Conservation (phyloP, 2,329 filamentous ascomycete species). For the Sphaerostilbella broomeana region DNA sequence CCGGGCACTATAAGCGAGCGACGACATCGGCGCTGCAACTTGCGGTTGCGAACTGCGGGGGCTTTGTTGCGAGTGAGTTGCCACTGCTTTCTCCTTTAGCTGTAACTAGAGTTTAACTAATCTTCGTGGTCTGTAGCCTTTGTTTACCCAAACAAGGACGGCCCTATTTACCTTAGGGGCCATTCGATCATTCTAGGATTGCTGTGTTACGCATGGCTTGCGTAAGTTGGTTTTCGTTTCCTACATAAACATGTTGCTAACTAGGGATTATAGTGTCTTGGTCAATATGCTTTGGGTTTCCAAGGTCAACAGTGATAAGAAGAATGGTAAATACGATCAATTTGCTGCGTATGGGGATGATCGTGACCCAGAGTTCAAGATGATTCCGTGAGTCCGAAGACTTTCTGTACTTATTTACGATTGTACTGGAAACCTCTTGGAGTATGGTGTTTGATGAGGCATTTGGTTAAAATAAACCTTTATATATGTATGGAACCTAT, state of each 20-base stretch:
- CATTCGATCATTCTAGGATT: slow-evolving; percentile 56
- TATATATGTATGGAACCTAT: no score
- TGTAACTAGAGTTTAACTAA: neutral
- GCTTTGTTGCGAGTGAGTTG: slow-evolving; percentile 53
- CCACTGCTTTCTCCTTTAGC: neutral
- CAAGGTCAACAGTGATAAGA: slow-evolving; percentile 59
- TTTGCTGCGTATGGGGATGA: slow-evolving; percentile 55
- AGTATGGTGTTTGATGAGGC: no score
- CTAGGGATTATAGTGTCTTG: slow-evolving; percentile 39
- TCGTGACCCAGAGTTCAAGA: slow-evolving; percentile 54
- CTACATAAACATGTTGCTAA: neutral
- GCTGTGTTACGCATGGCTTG: slow-evolving; percentile 55
- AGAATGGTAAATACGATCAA: slow-evolving; percentile 49
- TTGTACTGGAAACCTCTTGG: no score
- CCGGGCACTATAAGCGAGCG: slow-evolving; percentile 63
- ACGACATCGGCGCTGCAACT: slow-evolving; percentile 60
- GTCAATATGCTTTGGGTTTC: slow-evolving; percentile 55
- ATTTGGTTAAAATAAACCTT: no score
- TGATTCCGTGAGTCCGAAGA: slow-evolving; percentile 42
- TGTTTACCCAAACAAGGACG: slow-evolving; percentile 51
- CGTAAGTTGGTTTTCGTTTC: slow-evolving; percentile 39
- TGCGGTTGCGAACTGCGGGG: slow-evolving; percentile 59
- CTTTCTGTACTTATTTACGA: neutral
- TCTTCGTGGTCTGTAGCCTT: slow-evolving; percentile 36
- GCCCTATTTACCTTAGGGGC: slow-evolving; percentile 52